A percentile compares a stretch with the other conserved stretches of the same genome.
phyloP scores from a whole-genome alignment of 2,329 filamentous ascomycete genomes.

The Ascosphaera apis region DNA sequence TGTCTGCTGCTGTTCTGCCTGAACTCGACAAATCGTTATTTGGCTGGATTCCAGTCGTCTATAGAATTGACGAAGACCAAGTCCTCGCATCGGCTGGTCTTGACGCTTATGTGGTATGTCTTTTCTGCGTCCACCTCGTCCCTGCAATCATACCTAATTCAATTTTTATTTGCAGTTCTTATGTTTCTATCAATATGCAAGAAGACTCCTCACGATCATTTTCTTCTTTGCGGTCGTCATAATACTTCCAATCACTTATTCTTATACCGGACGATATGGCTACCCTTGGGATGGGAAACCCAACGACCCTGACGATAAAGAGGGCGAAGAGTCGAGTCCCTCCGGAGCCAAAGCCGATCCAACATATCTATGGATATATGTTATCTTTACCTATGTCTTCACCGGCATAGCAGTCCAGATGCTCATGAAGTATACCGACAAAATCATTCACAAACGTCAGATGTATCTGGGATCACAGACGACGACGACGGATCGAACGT shows the following conservation, averaged over 20 bases:
- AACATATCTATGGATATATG: conserved; percentile 70
- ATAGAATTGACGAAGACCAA: conserved; percentile 68
- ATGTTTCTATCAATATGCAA: conserved; percentile 86
- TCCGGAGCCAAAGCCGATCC: conserved; percentile 15
- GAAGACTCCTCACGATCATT: conserved; percentile 56
- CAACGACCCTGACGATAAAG: conserved; percentile 14
- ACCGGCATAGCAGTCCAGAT: conserved; percentile 60
- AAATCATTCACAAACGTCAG: conserved; percentile 67
- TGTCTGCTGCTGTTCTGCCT: conserved; percentile 44
- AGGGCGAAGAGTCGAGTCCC: conserved; percentile 12
- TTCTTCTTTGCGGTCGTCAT: conserved; percentile 61
- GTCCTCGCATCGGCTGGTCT: conserved; percentile 74
- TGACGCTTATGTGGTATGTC: conserved; percentile 76
- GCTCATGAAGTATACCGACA: conserved; percentile 60
- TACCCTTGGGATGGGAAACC: conserved; percentile 13
- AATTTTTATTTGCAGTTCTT: conserved; percentile 37
- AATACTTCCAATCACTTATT: conserved; percentile 65
- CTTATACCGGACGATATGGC: conserved; percentile 29
- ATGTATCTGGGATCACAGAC: conserved; percentile 82
- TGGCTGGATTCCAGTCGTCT: conserved; percentile 78
- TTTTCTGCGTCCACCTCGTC: no score
- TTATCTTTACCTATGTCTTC: conserved; percentile 88
- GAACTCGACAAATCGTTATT: conserved; percentile 64
- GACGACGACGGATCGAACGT: conserved; percentile 87
- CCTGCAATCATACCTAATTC: background rate